phyloP scores from a whole-genome alignment of 179 eudicot species.

The Beta corolliflora region DNA sequence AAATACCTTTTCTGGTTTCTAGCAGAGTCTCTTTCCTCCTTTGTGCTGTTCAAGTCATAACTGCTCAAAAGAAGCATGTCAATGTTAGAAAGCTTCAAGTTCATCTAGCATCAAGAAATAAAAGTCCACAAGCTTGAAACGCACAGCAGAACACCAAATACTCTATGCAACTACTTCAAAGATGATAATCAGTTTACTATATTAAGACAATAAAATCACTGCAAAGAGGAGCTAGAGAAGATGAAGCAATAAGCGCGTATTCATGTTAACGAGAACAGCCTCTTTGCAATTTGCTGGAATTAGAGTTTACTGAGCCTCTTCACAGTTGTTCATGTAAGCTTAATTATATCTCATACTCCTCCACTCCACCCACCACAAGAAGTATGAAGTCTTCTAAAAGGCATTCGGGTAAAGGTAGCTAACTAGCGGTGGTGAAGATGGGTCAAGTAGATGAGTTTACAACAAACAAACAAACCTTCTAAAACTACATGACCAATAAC shows the following conservation, averaged over 20 bases:
- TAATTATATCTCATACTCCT: neutral
- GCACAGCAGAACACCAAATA: neutral
- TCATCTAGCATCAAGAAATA: neutral
- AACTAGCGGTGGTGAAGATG: neutral
- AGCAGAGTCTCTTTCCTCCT: slow-evolving; percentile 49
- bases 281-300: neutral
- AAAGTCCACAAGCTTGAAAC: neutral
- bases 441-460: neutral
- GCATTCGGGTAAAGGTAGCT: neutral
- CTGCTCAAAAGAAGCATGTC: slow-evolving; percentile 33
- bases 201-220: neutral
- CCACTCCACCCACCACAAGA: too few species aligned
- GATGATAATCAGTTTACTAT: neutral
- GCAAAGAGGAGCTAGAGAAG: neutral
- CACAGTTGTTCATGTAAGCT: neutral
- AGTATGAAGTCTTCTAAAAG: neutral
- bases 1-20: slow-evolving; percentile 51
- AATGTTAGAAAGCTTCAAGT: neutral
- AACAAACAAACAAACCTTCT: neutral
- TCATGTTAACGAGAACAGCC: neutral
- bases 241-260: neutral
- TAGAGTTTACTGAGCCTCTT: neutral
- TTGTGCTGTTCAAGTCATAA: slow-evolving; percentile 57
- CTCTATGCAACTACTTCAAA: neutral
- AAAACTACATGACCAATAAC: neutral